Conservation (phyloP, 164 flowering plant genomes). For the Malania oleifera region DNA sequence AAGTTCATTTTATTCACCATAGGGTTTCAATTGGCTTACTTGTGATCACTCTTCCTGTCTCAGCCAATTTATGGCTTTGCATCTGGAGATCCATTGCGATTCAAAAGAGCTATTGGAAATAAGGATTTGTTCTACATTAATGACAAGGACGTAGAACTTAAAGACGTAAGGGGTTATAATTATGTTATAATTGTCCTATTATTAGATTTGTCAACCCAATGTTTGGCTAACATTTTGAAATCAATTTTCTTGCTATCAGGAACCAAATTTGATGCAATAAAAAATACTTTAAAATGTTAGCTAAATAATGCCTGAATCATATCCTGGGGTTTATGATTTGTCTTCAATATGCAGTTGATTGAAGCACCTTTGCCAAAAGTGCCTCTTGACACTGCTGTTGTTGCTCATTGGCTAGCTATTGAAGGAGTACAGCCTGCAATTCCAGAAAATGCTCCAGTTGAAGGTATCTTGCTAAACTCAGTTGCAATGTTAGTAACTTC, state of each 20-base stretch:
- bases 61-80: conserved; percentile 95
- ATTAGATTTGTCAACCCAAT: background rate
- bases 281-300: background rate
- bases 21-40: conserved; percentile 13
- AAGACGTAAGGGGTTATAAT: conserved; percentile 52
- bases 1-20: background rate
- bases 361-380: conserved; percentile 94
- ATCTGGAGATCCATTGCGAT: conserved; percentile 66
- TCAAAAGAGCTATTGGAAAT: conserved; percentile 80
- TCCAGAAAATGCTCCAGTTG: conserved; percentile 89
- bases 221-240: background rate
- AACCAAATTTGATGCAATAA: background rate
- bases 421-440: conserved; percentile 98
- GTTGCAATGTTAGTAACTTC: background rate
- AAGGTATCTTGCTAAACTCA: conserved; percentile 42
- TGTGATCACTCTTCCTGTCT: conserved; percentile 12
- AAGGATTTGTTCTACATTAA: conserved; percentile 84
- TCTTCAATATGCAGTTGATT: conserved; percentile 52
- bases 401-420: conserved; percentile 93
- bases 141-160: conserved; percentile 87
- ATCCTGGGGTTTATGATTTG: background rate
- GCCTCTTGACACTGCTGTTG: conserved; percentile 79
- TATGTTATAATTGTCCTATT: background rate
- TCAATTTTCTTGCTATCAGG: background rate
- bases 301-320: background rate